Evolutionary conservation across 176 grass and related monocot genomes (phyloP), one percentile per base, ranked within the genome.

Genomic region (Oryza brachyantha): DNA sequence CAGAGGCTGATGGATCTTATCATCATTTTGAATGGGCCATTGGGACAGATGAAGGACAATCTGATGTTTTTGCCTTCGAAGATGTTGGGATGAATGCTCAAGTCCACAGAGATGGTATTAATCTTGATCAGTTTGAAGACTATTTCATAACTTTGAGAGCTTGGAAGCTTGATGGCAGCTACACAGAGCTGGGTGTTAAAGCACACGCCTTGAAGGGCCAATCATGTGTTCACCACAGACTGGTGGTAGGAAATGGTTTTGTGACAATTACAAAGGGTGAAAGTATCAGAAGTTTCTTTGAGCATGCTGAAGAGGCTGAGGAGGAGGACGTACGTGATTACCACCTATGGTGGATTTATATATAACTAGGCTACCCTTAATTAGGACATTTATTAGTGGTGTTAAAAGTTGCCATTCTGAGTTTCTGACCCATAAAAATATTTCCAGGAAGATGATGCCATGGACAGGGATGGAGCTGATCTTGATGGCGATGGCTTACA

Each of bases 271-370:
- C 91, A 22, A 85, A 93, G 70, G 94, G 91, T n/a, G 94, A 92
- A 79, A 88, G 82, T 66, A 92, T 97, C 67, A 93, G 78, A 81
- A 88, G 40, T 83, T 94, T 97, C 75, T 97, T 97, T 77, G 94
- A 97, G 84, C 89, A 97, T 79, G 94, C 91, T 79, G 94, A 97
- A 77, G 94, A 97, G 88, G 91, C 94, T 5, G 94, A 94, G 67
- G 94, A 97, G 91, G 91, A 97, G 82, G 94, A 97, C 86, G 94
- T 97, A 91, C 42, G 82, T 91, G 61, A 75, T 41, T 71, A 65
- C 28, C 85, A 76, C 62, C 59, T 61, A 73, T 79, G 11, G 76
- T 76, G 39, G 60, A 50, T 76, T n/a, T 70, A 81, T 29, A 71
- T 87, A 34, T 76, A 84, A 79, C 61, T 88, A 79, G 71, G 52